A percentile compares a stretch with the other conserved stretches of the same genome.
These are phyloP conservation scores for Phascolomyces articulosus DNA, from an alignment of 371 early-diverging fungal species.

Conservation along the genomic window DNA sequence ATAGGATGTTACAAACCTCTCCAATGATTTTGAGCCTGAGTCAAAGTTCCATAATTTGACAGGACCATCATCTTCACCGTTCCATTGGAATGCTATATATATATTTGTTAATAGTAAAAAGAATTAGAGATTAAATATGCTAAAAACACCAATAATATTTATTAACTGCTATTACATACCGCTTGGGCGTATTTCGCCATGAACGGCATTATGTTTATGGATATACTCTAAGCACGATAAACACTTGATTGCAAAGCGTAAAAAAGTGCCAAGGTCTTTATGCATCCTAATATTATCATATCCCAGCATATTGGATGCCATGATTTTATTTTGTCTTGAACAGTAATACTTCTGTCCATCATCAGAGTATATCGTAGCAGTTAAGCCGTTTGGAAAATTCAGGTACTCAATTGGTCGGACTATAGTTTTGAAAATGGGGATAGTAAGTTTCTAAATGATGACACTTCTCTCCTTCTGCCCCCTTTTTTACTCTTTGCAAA, in stretches of 20 bases:
- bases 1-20: too few relatives aligned
- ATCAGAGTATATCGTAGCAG: constrained; percentile 35
- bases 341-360: too few relatives aligned
- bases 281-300: too few relatives aligned
- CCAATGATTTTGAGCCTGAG: constrained; percentile 28
- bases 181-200: constrained; percentile 36
- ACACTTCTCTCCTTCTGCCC: too few relatives aligned
- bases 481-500: too few relatives aligned
- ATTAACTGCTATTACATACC: too few relatives aligned
- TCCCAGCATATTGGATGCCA: too few relatives aligned
- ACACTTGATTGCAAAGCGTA: constrained; percentile 47
- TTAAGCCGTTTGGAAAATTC: constrained; percentile 35
- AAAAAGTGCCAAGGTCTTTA: constrained; percentile 22
- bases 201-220: constrained; percentile 40
- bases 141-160: too few relatives aligned
- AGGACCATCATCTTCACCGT: constrained; percentile 27
- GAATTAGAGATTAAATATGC: too few relatives aligned
- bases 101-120: too few relatives aligned
- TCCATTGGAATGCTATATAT: constrained; percentile 48
- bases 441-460: too few relatives aligned
- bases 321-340: too few relatives aligned
- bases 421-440: background rate
- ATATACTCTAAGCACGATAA: constrained; percentile 49
- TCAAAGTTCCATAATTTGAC: constrained; percentile 48
- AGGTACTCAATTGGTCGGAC: constrained; percentile 44